Evolutionary conservation across 345 rosid genomes (phyloP), one percentile per base, ranked within the genome.

Genomic region (Physaria fendleri): DNA sequence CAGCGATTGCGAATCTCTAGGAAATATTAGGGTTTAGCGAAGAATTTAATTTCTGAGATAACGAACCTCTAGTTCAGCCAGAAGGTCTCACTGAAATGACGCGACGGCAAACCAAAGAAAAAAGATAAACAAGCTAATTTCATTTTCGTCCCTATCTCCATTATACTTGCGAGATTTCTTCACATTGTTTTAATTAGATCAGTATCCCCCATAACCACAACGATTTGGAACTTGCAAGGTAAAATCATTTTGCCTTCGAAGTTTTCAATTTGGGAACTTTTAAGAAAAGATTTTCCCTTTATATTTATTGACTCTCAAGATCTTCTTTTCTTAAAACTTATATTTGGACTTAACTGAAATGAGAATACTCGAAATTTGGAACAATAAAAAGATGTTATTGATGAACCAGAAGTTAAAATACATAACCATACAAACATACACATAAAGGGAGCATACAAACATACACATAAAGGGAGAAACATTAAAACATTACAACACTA

Each of bases 11-110:
- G n/a, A 40, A 39, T 58, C 39, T 21, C 33, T 12, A 54, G 14
- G 70, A 48, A 63, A 70, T 49, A 64, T 56, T 70, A 56, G 65
- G 74, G 69, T 56, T 69, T 53, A 53, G 42, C 9, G 27, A 52
- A 25, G 53, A 69, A n/a, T 39, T 50, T 41, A 28, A 10, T 39
- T 57, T 42, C 15, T 1, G 48, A 28, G 24, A 27, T 2, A 0
- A 17, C 4, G 29, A 24, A 60, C 67, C 21, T 38, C 62, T 61
- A 28, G 0, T 0, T 6, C 0, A 60, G 7, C 7, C 2, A 62
- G 73, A 69, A 28, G 68, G 73, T 61, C 14, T 22, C 27, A 15
- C 8, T 22, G 10, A 9, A 8, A 8, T 23, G 56, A 10, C 16
- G 38, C 8, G 5, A n/a, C n/a, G 22, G 24, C 20, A 9, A 4